Evolutionary conservation across 2,329 filamentous ascomycete species (phyloP), one percentile per base, ranked within the genome.

Genomic region (Bipolaris cookei): DNA sequence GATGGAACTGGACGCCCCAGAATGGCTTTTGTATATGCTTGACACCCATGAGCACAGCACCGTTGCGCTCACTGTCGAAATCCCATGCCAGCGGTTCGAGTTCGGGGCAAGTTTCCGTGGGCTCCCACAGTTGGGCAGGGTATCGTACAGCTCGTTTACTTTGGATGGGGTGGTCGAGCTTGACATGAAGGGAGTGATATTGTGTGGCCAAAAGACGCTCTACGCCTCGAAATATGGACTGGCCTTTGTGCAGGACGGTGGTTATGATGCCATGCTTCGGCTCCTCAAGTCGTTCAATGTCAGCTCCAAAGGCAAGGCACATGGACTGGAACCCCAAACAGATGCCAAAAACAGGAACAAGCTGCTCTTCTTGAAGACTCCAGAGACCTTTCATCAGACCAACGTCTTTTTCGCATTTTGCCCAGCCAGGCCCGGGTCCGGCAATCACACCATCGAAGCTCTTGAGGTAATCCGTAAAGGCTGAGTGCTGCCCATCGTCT

Each of bases 241-340:
- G 75, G 0, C 78, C 77, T 3, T 74, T 72, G 61, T 92, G 89
- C 30, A 83, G 79, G 47, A 96, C 86, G 7, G 80, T 76, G 54
- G 88, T 85, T 18, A 96, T 86, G 78, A 96, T 90, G 1, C 93
- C 93, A 77, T 97, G 93, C 65, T 92, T 80, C 0, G 92, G 92
- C 54, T 88, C 83, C n/a, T 80, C 78, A 55, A 97, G 78, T 60
- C 86, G 84, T 50, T 86, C 80, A 16, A 96, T 86, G 6, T 78
- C 75, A 1, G 87, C 88, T 1, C 90, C 90, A 65, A 88, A 88
- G 8, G 85, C 84, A 44, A 86, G 80, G 45, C 88, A 88, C 42
- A 97, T 79, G 66, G 90, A 93, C 77, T 97, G 93, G 62, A 96
- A 96, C 0, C 93, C 93, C 0, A 97, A 83, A 66, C 93, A 97